Conservation (phyloP, 148 eudicot species). For the Camellia japonica region DNA sequence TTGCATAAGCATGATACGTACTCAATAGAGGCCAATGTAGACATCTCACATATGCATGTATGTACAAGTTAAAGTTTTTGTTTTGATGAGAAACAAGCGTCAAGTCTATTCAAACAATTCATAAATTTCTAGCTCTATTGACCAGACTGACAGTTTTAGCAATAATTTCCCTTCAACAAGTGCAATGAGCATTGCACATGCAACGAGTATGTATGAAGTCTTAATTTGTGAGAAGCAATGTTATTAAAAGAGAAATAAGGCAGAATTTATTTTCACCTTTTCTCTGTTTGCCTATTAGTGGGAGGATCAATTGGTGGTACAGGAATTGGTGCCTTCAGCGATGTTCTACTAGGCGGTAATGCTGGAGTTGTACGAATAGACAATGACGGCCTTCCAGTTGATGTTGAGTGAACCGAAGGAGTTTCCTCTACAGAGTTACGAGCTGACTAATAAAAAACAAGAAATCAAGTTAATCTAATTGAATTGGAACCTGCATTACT, state of each 20-base stretch:
- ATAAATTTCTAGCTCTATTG: not conserved
- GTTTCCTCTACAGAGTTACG: conserved; percentile 41
- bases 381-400: conserved; percentile 52
- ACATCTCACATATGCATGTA: not conserved
- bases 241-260: not conserved
- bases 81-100: not conserved
- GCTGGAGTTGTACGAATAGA: conserved; percentile 31
- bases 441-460: conserved; percentile 28
- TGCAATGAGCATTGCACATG: not conserved
- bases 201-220: too few relatives aligned
- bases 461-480: not conserved
- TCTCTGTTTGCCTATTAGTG: conserved; percentile 43
- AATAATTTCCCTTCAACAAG: not conserved
- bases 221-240: not conserved
- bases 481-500: not conserved
- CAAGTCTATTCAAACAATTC: not conserved
- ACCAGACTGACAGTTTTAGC: not conserved
- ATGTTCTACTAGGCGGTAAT: conserved; percentile 32
- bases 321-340: conserved; percentile 52
- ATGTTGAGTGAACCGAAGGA: conserved; percentile 37
- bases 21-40: not conserved
- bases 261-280: conserved; percentile 32
- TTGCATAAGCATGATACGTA: not conserved
- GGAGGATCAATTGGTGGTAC: conserved; percentile 79
- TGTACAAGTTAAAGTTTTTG: not conserved